A percentile compares a stretch with the other conserved stretches of the same genome.
These are phyloP conservation scores for Oenanthe javanica DNA, from an alignment of 140 eudicot species.

Conservation along the genomic window DNA sequence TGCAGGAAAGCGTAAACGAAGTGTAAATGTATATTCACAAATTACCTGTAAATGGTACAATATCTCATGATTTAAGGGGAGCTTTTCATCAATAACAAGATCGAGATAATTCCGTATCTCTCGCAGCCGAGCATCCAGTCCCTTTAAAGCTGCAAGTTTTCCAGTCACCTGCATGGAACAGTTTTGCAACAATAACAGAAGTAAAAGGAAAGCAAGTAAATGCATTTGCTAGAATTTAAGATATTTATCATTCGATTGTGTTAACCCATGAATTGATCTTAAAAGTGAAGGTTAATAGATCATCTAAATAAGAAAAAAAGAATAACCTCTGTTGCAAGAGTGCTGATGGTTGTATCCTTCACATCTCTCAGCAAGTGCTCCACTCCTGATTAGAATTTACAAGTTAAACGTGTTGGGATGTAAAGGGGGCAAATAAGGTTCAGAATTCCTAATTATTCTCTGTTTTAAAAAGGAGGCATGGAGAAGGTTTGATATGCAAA, in stretches of 20 bases:
- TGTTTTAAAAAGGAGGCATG: not conserved
- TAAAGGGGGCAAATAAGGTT: not conserved
- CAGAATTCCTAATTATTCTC: not conserved
- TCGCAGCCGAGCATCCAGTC: constrained; percentile 77
- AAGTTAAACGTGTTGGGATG: not conserved
- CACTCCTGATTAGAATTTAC: constrained; percentile 45
- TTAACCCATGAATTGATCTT: not conserved
- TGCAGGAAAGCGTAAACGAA: not conserved
- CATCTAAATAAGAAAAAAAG: constrained; percentile 1
- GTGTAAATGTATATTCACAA: not conserved
- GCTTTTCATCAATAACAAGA: constrained; percentile 80
- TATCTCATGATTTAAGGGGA: constrained; percentile 88
- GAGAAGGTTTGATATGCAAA: not conserved
- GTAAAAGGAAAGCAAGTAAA: not conserved
- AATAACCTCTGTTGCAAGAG: constrained; percentile 92
- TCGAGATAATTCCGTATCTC: constrained; percentile 93
- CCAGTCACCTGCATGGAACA: constrained; percentile 65
- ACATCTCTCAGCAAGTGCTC: constrained; percentile 97
- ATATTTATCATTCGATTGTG: not conserved
- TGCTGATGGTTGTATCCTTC: constrained; percentile 92
- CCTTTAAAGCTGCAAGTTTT: constrained; percentile 87
- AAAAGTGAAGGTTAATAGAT: not conserved
- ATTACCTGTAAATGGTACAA: constrained; percentile 81
- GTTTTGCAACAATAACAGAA: not conserved
- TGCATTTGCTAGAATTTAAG: not conserved